Base-by-base conservation (phyloP, 768 basidiomycete species). In the Xanthoconium purpureum region DNA sequence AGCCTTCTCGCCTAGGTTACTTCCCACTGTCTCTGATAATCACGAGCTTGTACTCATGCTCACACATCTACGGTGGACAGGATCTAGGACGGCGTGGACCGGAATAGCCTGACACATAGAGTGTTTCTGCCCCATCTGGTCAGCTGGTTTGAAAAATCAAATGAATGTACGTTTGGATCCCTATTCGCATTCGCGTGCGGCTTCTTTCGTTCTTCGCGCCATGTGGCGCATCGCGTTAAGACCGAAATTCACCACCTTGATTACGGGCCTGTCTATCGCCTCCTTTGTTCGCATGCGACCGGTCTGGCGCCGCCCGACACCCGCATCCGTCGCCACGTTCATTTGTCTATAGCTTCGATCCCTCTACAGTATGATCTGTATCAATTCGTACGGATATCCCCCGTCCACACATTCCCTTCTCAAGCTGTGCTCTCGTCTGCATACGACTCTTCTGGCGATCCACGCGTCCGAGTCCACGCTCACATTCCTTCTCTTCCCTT, bases 51-150 rank as follows among this genome's bases (percentile, higher is more conserved):
- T 46, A 20, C 29, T 54, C 44, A 50, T 52, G 48, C 30, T 56
- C 40, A 11, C 40, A 11, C 24, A 47, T 24, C 44, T 45, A 35
- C 29, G 42, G 24, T 36, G 33, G 15, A 39, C 37, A 32, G 37
- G 18, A 29, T 24, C 24, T 24, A 4, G 24, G 44, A 35, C 30
- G 39, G 55, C 48, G 35, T 39, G 50, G 51, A 45, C 53, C 24
- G 40, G 57, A 36, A 57, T 54, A 55, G 24, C 52, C 54, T 53
- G 58, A 37, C 32, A 50, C 50, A 56, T 67, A 57, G 39, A 56
- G 50, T 18, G 30, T 51, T 42, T 37, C 30, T 45, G 33, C 46
- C 4, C 24, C 43, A 14, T 39, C 45, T 44, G 50, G 50, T 52
- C 47, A 36, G 47, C 30, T 18, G 47, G 48, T 47, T 38, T 28